Conservation (phyloP, 768 basidiomycete species). For the Cystobasidium onofrii region DNA sequence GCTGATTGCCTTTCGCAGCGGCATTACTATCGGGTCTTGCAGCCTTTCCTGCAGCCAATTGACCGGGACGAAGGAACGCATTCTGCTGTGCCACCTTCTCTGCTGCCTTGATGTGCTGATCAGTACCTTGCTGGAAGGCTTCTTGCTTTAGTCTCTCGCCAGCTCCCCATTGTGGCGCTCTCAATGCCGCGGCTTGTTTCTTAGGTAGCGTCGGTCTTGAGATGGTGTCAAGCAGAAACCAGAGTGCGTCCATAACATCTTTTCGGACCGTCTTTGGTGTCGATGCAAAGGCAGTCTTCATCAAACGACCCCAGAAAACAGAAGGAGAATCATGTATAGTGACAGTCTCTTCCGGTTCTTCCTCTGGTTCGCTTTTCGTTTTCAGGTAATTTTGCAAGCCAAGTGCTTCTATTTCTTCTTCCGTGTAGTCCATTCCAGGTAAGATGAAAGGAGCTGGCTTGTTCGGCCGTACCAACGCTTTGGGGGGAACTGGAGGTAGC, state of each 20-base stretch:
- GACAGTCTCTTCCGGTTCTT: not conserved
- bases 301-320: not conserved
- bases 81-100: not conserved
- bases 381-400: not conserved
- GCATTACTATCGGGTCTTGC: not conserved
- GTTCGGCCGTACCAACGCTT: constrained; percentile 3
- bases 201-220: not conserved
- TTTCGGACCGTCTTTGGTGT: not conserved
- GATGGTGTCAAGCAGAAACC: not conserved
- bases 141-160: not conserved
- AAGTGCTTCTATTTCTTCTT: not conserved
- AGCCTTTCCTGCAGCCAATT: not conserved
- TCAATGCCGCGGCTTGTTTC: not conserved
- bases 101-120: not conserved
- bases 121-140: not conserved
- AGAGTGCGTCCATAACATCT: constrained; percentile 6
- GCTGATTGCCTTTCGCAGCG: not conserved
- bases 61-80: not conserved
- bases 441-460: constrained; percentile 14
- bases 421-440: constrained; percentile 12
- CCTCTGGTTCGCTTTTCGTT: not conserved
- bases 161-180: not conserved
- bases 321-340: not conserved
- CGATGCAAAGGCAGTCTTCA: not conserved
- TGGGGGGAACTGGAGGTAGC: not conserved